Evolutionary conservation across 345 rosid genomes (phyloP).

Genomic region (Citropsis articulata): DNA sequence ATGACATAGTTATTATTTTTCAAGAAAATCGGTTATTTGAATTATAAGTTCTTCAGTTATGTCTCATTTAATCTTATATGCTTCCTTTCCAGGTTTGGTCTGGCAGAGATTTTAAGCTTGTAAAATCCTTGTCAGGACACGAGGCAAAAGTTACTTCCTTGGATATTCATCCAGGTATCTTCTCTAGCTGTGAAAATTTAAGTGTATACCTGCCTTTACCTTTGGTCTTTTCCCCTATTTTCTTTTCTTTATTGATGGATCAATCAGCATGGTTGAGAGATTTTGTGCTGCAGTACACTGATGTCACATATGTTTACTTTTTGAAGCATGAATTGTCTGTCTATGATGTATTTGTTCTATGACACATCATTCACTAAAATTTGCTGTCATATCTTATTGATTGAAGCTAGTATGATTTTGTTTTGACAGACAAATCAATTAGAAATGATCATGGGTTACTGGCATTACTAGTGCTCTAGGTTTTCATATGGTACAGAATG

Average conservation of each 20-base stretch:
- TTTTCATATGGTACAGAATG: neutral
- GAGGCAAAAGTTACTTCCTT: slow-evolving; percentile 78
- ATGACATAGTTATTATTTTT: neutral
- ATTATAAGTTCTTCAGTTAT: slow-evolving; percentile 11
- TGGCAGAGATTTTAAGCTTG: slow-evolving; percentile 80
- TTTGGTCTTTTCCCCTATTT: neutral
- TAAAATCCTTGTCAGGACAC: slow-evolving; percentile 70
- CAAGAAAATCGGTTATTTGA: neutral
- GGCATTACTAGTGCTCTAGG: neutral
- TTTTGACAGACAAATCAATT: neutral
- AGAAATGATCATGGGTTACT: neutral
- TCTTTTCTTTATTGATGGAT: neutral
- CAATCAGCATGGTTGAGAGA: neutral
- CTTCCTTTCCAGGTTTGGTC: slow-evolving; percentile 77
- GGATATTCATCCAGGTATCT: slow-evolving; percentile 56
- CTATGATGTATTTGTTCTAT: neutral
- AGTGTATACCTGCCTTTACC: neutral
- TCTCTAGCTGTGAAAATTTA: slow-evolving; percentile 7
- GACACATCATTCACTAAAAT: neutral
- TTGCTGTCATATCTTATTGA: neutral
- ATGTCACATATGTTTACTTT: neutral
- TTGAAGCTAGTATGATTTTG: neutral
- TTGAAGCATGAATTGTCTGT: neutral
- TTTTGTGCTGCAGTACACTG: neutral
- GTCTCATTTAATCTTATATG: slow-evolving; percentile 13